phyloP scores from a whole-genome alignment of 1,139 yeast genomes.

The Citeromyces hawaiiensis region DNA sequence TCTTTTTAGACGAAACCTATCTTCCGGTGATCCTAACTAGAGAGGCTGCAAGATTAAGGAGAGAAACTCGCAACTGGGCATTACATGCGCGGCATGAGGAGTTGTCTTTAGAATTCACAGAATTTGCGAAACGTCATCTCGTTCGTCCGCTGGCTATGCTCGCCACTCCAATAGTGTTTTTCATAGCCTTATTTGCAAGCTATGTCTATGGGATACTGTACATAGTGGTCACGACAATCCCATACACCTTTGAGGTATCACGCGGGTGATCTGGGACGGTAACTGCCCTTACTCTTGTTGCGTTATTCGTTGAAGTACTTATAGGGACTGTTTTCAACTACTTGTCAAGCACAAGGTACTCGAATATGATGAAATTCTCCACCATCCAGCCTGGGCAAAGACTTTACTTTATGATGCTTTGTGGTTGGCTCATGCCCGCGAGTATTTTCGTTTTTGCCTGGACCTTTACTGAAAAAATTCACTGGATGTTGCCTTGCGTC shows the following conservation, averaged over 20 bases:
- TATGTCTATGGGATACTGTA: conserved; percentile 32
- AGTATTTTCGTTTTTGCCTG: conserved; percentile 71
- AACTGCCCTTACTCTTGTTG: conserved; percentile 41
- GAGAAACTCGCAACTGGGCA: conserved; percentile 34
- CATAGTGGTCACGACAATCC: conserved; percentile 23
- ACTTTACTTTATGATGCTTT: conserved; percentile 14
- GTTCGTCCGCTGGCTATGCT: conserved; percentile 29
- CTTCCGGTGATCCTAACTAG: conserved; percentile 29
- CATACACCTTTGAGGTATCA: conserved; percentile 18
- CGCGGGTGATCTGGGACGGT: conserved; percentile 25
- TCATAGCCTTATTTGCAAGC: conserved; percentile 26
- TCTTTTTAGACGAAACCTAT: conserved; percentile 38
- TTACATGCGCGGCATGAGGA: conserved; percentile 50
- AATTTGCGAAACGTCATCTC: conserved; percentile 31
- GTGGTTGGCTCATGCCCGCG: conserved; percentile 42
- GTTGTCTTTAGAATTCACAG: conserved; percentile 56
- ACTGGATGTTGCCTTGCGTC: conserved; percentile 63
- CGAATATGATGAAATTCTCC: not conserved
- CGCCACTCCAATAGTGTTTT: conserved; percentile 27
- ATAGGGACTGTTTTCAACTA: conserved; percentile 21
- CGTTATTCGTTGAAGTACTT: conserved; percentile 42
- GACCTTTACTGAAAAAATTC: conserved; percentile 43
- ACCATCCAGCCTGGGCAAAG: conserved; percentile 11
- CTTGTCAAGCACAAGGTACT: not conserved
- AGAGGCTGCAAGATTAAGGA: conserved; percentile 32